These are phyloP conservation scores for Sedum album DNA, from an alignment of 164 flowering plant genomes.

Conservation along the genomic window DNA sequence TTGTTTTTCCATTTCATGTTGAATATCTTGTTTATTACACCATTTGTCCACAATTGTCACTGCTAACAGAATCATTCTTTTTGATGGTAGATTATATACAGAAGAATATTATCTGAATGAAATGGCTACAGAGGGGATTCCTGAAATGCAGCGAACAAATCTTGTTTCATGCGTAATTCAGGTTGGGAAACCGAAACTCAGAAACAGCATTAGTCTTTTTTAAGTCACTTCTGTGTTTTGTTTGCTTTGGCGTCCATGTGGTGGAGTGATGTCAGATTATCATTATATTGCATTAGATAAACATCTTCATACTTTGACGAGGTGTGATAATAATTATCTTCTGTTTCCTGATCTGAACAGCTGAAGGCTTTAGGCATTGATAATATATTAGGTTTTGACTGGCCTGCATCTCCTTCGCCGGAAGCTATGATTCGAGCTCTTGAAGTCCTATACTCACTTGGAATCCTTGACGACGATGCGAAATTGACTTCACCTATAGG, in stretches of 20 bases:
- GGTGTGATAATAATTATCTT: slow-evolving; percentile 12
- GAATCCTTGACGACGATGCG: slow-evolving; percentile 89
- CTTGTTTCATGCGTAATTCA: slow-evolving; percentile 87
- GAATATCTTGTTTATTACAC: neutral
- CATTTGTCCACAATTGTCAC: neutral
- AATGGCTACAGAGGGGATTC: slow-evolving; percentile 77
- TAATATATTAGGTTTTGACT: slow-evolving; percentile 94
- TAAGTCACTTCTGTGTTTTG: neutral
- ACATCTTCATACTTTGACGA: neutral
- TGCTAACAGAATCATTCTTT: neutral
- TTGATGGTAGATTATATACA: slow-evolving; percentile 68
- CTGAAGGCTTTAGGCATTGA: slow-evolving; percentile 91
- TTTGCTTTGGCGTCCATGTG: neutral
- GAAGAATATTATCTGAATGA: slow-evolving; percentile 73
- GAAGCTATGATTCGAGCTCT: slow-evolving; percentile 94
- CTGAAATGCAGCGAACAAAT: slow-evolving; percentile 93
- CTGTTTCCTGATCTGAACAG: slow-evolving; percentile 28
- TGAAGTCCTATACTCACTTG: slow-evolving; percentile 86
- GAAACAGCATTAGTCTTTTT: neutral
- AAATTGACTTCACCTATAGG: slow-evolving; percentile 93
- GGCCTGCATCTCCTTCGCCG: slow-evolving; percentile 91
- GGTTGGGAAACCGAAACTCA: slow-evolving; percentile 25
- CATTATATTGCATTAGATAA: neutral
- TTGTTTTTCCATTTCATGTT: neutral
- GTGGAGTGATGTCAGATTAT: neutral